These are phyloP conservation scores for Podaxis sp. DNA, from an alignment of 768 basidiomycete genomes.

Conservation along the genomic window DNA sequence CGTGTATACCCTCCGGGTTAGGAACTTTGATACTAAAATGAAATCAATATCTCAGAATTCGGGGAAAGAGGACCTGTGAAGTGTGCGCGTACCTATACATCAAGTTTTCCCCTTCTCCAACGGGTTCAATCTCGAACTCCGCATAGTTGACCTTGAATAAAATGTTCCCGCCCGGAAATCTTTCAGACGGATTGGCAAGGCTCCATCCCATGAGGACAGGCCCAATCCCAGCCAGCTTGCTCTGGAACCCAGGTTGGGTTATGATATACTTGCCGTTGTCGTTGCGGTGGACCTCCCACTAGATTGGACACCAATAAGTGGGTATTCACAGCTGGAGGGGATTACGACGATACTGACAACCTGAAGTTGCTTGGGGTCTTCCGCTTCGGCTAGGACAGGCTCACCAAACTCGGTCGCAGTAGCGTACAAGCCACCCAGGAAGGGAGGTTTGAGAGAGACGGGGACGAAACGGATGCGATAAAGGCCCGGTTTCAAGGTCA, in stretches of 20 bases:
- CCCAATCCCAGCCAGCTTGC: neutral
- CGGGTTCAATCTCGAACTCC: neutral
- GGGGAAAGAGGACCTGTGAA: neutral
- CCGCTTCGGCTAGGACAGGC: neutral
- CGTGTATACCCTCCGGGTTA: neutral
- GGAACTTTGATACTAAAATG: neutral
- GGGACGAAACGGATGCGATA: conserved; percentile 3
- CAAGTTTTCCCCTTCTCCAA: neutral
- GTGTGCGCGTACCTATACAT: neutral
- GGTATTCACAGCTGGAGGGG: neutral
- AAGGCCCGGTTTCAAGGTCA: neutral
- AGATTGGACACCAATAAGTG: neutral
- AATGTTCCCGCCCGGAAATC: neutral
- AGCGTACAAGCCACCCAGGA: neutral
- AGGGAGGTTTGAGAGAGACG: neutral
- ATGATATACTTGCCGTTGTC: conserved; percentile 1
- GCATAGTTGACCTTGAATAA: neutral
- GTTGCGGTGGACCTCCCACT: neutral
- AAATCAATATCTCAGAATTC: neutral
- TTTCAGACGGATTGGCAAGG: neutral
- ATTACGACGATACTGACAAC: neutral
- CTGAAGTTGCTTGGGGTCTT: neutral
- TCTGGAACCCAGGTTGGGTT: neutral
- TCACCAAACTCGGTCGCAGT: neutral
- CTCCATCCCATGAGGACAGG: neutral